Evolutionary conservation across 768 basidiomycete genomes (phyloP).

Genomic region (Lentinula raphanica): DNA sequence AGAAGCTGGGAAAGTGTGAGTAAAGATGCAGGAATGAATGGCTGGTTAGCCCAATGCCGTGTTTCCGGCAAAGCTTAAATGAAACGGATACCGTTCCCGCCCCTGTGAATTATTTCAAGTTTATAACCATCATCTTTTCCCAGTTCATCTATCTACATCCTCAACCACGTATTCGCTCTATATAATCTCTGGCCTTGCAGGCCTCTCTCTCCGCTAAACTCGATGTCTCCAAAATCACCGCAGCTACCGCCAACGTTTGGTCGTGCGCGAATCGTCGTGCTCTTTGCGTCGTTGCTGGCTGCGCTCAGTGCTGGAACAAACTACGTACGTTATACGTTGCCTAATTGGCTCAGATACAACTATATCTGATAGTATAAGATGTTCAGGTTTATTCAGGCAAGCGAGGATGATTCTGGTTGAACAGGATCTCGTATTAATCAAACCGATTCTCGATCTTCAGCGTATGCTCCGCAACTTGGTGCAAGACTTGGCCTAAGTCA

Average conservation of each 20-base stretch:
- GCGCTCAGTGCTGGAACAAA: slow-evolving; percentile 9
- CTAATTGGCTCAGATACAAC: not conserved
- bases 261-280: slow-evolving; percentile 18
- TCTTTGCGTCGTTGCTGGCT: slow-evolving; percentile 1
- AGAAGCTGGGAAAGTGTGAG: too few relatives aligned
- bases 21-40: too few relatives aligned
- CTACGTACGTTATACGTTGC: slow-evolving; percentile 7
- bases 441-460: slow-evolving; percentile 21
- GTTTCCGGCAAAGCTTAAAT: not conserved
- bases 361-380: not conserved
- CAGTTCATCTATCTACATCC: not conserved
- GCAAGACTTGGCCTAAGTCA: slow-evolving; percentile 48
- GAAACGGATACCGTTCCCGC: not conserved
- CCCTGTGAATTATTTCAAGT: not conserved
- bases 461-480: slow-evolving; percentile 67
- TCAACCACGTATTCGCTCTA: not conserved
- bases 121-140: not conserved
- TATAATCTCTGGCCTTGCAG: not conserved
- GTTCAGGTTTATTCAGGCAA: slow-evolving; percentile 9
- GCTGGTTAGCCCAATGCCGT: too few relatives aligned
- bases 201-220: not conserved
- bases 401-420: not conserved
- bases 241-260: slow-evolving; percentile 3
- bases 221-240: not conserved
- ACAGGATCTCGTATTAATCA: not conserved